These are phyloP conservation scores for Nothomitra cinnamomea DNA, from an alignment of 2,329 filamentous ascomycete species.

Conservation along the genomic window DNA sequence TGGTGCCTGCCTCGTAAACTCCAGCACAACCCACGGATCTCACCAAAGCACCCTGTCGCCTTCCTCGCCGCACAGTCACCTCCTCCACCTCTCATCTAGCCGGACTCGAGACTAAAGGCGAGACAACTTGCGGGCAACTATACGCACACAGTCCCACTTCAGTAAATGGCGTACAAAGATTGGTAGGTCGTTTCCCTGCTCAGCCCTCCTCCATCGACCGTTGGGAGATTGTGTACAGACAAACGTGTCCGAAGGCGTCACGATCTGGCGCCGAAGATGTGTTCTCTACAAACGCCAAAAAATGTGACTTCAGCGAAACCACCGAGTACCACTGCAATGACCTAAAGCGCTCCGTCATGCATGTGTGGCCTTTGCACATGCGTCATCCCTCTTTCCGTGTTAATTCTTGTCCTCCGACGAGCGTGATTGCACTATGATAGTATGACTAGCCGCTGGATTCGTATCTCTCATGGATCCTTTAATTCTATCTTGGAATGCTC, in stretches of 20 bases:
- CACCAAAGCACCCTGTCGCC: background rate
- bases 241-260: background rate
- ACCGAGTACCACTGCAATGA: too few species aligned
- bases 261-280: background rate
- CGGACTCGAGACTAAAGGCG: background rate
- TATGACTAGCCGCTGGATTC: too few species aligned
- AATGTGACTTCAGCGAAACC: too few species aligned
- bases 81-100: background rate
- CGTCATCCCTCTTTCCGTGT: too few species aligned
- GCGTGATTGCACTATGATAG: too few species aligned
- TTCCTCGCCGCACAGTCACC: background rate
- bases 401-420: too few species aligned
- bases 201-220: background rate
- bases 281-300: background rate
- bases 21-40: background rate
- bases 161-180: too few species aligned
- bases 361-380: background rate
- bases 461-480: too few species aligned
- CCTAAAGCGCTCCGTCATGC: too few species aligned
- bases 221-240: background rate
- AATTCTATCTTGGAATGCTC: too few species aligned
- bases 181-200: too few species aligned
- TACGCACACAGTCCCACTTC: too few species aligned
- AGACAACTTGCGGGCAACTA: background rate
- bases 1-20: background rate